Evolutionary conservation across 202 grass and related monocot species (phyloP).

Genomic region (Hordeum pubiflorum): DNA sequence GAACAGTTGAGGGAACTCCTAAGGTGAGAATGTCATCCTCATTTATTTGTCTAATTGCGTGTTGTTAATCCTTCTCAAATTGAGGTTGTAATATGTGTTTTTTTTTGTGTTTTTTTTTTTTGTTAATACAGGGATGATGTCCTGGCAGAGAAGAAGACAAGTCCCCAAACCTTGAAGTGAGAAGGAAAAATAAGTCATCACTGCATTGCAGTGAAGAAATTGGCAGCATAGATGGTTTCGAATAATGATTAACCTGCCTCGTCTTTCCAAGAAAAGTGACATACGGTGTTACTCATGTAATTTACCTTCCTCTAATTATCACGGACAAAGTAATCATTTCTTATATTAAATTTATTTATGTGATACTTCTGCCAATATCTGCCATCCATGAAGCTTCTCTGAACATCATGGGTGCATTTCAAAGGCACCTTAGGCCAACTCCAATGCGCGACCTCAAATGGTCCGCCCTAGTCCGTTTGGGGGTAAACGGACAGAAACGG

Average conservation of each 20-base stretch:
- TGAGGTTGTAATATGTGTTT: neutral
- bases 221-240: neutral
- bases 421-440: neutral
- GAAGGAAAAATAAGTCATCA: neutral
- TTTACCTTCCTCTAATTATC: neutral
- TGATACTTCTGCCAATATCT: neutral
- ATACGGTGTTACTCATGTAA: neutral
- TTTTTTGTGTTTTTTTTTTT: neutral
- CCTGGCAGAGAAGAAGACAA: neutral
- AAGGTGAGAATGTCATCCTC: slow-evolving; percentile 32
- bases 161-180: slow-evolving; percentile 4
- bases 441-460: too few species aligned
- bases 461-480: too few species aligned
- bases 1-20: slow-evolving; percentile 51
- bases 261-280: neutral
- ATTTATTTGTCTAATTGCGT: neutral
- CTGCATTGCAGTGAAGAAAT: neutral
- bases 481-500: too few species aligned
- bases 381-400: neutral
- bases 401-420: neutral
- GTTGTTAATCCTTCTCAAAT: neutral
- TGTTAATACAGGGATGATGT: slow-evolving; percentile 12
- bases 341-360: neutral
- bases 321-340: neutral
- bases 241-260: neutral